Conservation (phyloP, 352 stramenopile species). For the Thalassiosira ordinaria region DNA sequence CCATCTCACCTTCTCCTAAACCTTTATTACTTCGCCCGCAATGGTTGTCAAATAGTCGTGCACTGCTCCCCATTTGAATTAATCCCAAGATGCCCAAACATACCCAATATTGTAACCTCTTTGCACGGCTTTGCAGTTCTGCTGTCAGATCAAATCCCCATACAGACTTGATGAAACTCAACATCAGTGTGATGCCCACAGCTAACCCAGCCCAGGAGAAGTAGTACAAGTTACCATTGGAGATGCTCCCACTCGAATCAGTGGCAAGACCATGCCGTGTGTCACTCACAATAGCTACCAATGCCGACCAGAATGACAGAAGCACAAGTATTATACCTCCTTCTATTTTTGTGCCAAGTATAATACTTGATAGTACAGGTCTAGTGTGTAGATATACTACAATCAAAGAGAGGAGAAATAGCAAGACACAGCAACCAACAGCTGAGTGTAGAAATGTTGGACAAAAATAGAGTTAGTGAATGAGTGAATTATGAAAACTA, state of each 20-base stretch:
- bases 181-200: conserved; percentile 59
- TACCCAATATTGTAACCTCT: conserved; percentile 68
- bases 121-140: conserved; percentile 60
- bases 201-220: conserved; percentile 80
- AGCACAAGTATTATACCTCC: conserved; percentile 66
- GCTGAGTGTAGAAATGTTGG: too few relatives aligned
- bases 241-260: conserved; percentile 63
- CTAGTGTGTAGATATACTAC: conserved; percentile 67
- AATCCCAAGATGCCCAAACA: conserved; percentile 51
- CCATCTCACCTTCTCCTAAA: conserved; percentile 28
- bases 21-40: conserved; percentile 37
- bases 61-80: conserved; percentile 77
- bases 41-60: conserved; percentile 75
- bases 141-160: conserved; percentile 75
- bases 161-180: conserved; percentile 60
- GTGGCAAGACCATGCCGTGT: conserved; percentile 69
- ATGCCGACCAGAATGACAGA: conserved; percentile 66
- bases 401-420: conserved; percentile 61
- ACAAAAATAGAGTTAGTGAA: too few relatives aligned
- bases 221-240: conserved; percentile 85
- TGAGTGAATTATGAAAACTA: too few relatives aligned
- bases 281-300: conserved; percentile 76
- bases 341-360: conserved; percentile 77
- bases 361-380: conserved; percentile 57
- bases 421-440: conserved; percentile 64